Percentiles rank a stretch among this genome's conserved stretches.
phyloP scores from a whole-genome alignment of 2,329 filamentous ascomycete genomes.

The Beauveria asiatica region DNA sequence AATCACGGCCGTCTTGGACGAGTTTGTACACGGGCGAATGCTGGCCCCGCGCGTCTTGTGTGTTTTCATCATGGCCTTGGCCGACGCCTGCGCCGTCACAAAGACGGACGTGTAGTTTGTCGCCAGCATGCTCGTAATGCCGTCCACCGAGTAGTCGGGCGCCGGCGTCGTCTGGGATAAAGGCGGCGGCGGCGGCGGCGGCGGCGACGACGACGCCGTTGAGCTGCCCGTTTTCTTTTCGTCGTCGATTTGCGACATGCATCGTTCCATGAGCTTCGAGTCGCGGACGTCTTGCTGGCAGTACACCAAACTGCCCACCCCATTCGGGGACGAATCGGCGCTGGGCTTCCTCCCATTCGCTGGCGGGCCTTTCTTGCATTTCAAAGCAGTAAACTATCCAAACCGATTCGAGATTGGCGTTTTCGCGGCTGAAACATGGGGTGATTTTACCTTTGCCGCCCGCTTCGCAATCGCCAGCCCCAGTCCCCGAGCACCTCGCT shows the following conservation, averaged over 20 bases:
- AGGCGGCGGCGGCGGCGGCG: constrained; percentile 58
- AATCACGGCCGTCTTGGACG: constrained; percentile 56
- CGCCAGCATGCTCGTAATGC: constrained; percentile 55
- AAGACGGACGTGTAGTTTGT: constrained; percentile 63
- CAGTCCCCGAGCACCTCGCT: constrained; percentile 54
- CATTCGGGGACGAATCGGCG: constrained; percentile 53
- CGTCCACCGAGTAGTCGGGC: constrained; percentile 53
- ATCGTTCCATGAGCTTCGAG: constrained; percentile 46
- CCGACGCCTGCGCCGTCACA: constrained; percentile 61
- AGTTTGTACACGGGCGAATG: constrained; percentile 61
- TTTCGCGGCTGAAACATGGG: background rate
- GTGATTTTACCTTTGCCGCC: constrained; percentile 49
- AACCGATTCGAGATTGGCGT: background rate
- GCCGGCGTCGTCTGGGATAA: constrained; percentile 62
- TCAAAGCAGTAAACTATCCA: constrained; percentile 48
- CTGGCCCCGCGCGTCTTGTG: constrained; percentile 40
- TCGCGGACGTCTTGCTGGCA: constrained; percentile 60
- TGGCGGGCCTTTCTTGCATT: constrained; percentile 37
- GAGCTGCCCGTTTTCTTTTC: constrained; percentile 51
- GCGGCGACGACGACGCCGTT: constrained; percentile 65
- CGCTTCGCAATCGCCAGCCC: constrained; percentile 66
- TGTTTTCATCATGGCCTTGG: constrained; percentile 51
- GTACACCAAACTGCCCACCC: constrained; percentile 59
- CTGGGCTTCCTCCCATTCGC: constrained; percentile 54
- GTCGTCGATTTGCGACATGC: constrained; percentile 51